These are phyloP conservation scores for Fusarium tuaranense DNA, from an alignment of 2,329 filamentous ascomycete genomes.

Conservation along the genomic window DNA sequence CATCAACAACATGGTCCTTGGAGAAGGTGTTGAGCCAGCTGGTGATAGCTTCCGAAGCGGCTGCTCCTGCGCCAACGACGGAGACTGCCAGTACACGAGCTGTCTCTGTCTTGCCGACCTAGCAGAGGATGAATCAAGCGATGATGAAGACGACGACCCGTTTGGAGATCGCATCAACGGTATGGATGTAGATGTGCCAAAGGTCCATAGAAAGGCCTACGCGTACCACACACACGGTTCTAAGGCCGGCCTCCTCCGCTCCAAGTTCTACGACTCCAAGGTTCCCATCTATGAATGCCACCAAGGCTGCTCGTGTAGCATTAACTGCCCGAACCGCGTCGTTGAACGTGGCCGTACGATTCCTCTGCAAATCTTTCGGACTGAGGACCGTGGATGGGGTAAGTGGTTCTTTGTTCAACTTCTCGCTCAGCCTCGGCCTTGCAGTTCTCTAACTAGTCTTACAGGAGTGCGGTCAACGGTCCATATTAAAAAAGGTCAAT, in stretches of 20 bases:
- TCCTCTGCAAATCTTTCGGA: conserved; percentile 82
- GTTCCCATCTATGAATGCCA: conserved; percentile 86
- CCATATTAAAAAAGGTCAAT: conserved; percentile 77
- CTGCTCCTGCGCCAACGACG: conserved; percentile 72
- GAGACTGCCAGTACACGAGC: conserved; percentile 73
- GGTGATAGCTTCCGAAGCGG: conserved; percentile 74
- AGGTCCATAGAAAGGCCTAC: conserved; percentile 57
- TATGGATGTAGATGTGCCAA: conserved; percentile 29
- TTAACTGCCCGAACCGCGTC: conserved; percentile 77
- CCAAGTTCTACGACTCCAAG: conserved; percentile 63
- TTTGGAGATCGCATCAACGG: conserved; percentile 36
- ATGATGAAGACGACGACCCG: conserved; percentile 53
- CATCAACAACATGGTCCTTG: conserved; percentile 71
- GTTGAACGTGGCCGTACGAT: conserved; percentile 80
- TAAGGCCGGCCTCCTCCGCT: conserved; percentile 64
- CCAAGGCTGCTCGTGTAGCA: conserved; percentile 73
- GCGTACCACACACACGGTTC: conserved; percentile 72
- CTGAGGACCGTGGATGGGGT: conserved; percentile 81
- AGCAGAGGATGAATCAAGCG: conserved; percentile 62
- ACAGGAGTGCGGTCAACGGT: conserved; percentile 73
- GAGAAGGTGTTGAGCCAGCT: conserved; percentile 69
- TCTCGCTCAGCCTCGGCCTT: background rate
- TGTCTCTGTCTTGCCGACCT: conserved; percentile 79
- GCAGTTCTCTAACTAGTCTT: background rate
- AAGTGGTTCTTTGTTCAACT: conserved; percentile 38